These are phyloP conservation scores for Panaeolus cyanescens DNA, from an alignment of 768 basidiomycete genomes.

Conservation along the genomic window DNA sequence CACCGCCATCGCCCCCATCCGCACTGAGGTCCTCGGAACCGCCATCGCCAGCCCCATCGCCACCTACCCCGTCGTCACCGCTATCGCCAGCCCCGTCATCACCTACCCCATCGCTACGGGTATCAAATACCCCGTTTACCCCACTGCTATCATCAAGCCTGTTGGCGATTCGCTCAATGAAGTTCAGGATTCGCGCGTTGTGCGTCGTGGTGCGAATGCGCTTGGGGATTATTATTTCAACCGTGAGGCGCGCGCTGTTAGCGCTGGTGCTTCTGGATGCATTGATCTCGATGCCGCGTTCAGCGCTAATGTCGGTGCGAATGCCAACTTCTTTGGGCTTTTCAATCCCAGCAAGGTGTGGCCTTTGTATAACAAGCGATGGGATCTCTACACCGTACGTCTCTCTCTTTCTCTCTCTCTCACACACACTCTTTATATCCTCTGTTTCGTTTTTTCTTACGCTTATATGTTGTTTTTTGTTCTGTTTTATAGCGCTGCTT, in stretches of 20 bases:
- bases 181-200: background rate
- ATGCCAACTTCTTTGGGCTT: conserved; percentile 39
- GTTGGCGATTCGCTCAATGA: no score
- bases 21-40: conserved; percentile 1
- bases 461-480: no score
- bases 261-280: conserved; percentile 26
- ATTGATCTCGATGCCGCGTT: conserved; percentile 34
- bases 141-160: no score
- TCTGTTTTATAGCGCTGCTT: background rate
- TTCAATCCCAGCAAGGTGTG: conserved; percentile 34
- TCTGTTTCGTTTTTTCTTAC: no score
- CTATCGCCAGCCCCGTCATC: no score
- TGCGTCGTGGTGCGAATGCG: background rate
- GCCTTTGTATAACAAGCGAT: conserved; percentile 36
- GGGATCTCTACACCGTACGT: conserved; percentile 38
- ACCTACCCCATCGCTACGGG: no score
- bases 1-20: conserved; percentile 14
- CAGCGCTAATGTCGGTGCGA: conserved; percentile 40
- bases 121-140: no score
- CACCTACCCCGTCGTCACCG: no score
- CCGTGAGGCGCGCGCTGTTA: background rate
- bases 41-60: no score
- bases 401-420: background rate
- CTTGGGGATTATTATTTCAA: background rate
- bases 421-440: no score